Percentiles rank a stretch among this genome's conserved stretches.
phyloP scores from a whole-genome alignment of 108 stramenopile genomes.

The Cyclotella kingstonii region DNA sequence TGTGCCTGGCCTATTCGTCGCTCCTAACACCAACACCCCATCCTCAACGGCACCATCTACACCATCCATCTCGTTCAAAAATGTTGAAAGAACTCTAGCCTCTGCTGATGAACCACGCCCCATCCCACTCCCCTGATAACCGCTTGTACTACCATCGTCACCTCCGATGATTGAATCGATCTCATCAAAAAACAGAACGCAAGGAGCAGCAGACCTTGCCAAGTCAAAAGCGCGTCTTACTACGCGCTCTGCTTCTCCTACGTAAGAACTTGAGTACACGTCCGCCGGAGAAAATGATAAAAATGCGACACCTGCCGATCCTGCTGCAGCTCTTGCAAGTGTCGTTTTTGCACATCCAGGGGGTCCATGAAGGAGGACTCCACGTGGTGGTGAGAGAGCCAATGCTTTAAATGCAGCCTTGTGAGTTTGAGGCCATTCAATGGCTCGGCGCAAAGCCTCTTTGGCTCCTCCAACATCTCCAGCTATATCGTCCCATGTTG shows the following conservation, averaged over 20 bases:
- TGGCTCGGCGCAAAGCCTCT: slow-evolving; percentile 66
- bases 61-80: slow-evolving; percentile 99
- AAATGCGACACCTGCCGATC: slow-evolving; percentile 90
- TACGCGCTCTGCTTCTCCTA: slow-evolving; percentile 97
- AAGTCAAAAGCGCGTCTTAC: slow-evolving; percentile 90
- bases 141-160: slow-evolving; percentile 11
- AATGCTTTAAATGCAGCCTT: slow-evolving; percentile 50
- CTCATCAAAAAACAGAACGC: slow-evolving; percentile 98
- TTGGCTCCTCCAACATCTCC: slow-evolving; percentile 86
- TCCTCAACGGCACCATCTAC: slow-evolving; percentile 71
- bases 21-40: slow-evolving; percentile 93
- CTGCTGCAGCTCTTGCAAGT: slow-evolving; percentile 94
- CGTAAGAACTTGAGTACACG: slow-evolving; percentile 91
- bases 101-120: slow-evolving; percentile 78
- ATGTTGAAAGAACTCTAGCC: slow-evolving; percentile 88
- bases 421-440: slow-evolving; percentile 79
- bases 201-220: slow-evolving; percentile 92
- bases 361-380: slow-evolving; percentile 95
- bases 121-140: slow-evolving; percentile 53
- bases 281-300: slow-evolving; percentile 92
- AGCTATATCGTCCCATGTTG: slow-evolving; percentile 79
- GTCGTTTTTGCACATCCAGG: slow-evolving; percentile 98
- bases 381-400: slow-evolving; percentile 65
- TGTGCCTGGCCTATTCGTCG: slow-evolving; percentile 91
- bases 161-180: slow-evolving; percentile 92